Evolutionary conservation across 352 stramenopile genomes (phyloP).

Genomic region (Globisporangium irregulare): DNA sequence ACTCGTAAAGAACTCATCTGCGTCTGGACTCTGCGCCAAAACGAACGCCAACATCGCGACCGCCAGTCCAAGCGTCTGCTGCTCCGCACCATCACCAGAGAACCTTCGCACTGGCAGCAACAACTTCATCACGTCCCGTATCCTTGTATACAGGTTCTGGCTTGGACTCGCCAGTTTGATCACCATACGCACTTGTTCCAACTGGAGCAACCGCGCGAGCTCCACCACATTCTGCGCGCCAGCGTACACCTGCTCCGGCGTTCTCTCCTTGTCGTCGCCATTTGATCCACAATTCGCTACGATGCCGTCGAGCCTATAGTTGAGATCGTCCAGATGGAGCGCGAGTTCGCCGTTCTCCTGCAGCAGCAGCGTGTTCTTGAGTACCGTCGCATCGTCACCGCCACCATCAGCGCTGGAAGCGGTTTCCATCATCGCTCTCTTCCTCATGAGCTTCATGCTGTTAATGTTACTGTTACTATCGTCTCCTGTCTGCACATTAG

Average conservation of each 20-base stretch:
- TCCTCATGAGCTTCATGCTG: neutral
- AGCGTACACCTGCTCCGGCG: constrained; percentile 5
- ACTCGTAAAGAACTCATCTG: constrained; percentile 33
- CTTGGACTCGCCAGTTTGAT: constrained; percentile 31
- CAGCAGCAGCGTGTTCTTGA: constrained; percentile 57
- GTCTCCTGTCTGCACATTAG: neutral
- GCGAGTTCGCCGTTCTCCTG: constrained; percentile 57
- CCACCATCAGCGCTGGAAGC: neutral
- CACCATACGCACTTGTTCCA: constrained; percentile 28
- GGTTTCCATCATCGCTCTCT: neutral
- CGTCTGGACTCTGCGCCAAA: constrained; percentile 30
- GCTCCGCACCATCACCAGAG: neutral
- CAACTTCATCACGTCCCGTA: constrained; percentile 33
- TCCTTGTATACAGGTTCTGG: constrained; percentile 19
- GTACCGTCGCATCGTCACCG: constrained; percentile 7
- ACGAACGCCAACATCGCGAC: constrained; percentile 37
- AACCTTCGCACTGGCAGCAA: constrained; percentile 10
- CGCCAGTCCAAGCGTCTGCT: constrained; percentile 21
- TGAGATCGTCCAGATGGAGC: constrained; percentile 47
- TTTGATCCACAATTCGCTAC: constrained; percentile 15
- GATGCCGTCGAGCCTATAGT: constrained; percentile 61
- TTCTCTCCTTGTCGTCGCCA: constrained; percentile 5
- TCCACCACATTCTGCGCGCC: constrained; percentile 35
- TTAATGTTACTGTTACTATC: neutral
- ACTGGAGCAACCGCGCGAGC: constrained; percentile 33